phyloP scores from a whole-genome alignment of 306 rosid genomes.

The Cyamopsis tetragonoloba region DNA sequence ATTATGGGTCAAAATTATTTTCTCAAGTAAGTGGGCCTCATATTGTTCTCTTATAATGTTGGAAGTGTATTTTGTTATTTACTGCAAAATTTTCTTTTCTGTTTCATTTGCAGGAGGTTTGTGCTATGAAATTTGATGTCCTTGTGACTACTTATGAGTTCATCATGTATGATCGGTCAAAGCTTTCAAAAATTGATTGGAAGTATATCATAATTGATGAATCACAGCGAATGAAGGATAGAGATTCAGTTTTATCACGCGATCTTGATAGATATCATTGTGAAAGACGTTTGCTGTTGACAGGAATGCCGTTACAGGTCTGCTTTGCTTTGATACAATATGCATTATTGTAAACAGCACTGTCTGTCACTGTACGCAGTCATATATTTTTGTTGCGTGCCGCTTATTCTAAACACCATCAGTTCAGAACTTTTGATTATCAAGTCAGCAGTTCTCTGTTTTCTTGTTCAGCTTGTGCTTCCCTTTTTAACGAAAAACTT shows the following conservation, averaged over 20 bases:
- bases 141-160: conserved; percentile 99
- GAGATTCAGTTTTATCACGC: conserved; percentile 96
- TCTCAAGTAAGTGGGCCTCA: conserved; percentile 66
- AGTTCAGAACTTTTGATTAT: not conserved
- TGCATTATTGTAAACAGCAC: not conserved
- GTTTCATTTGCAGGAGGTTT: conserved; percentile 64
- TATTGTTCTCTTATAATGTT: conserved; percentile 18
- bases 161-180: conserved; percentile 98
- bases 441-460: not conserved
- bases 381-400: conserved; percentile 5
- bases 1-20: conserved; percentile 83
- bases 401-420: not conserved
- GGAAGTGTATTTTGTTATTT: conserved; percentile 10
- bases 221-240: conserved; percentile 98
- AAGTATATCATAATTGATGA: conserved; percentile 96
- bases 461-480: conserved; percentile 3
- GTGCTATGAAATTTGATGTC: conserved; percentile 92
- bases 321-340: not conserved
- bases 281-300: conserved; percentile 92
- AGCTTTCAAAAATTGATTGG: conserved; percentile 94
- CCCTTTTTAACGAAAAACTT: not conserved
- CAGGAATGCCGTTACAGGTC: conserved; percentile 99
- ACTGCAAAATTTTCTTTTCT: conserved; percentile 19
- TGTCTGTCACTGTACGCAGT: not conserved
- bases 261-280: conserved; percentile 98